Evolutionary conservation across 305 asterid genomes (phyloP), one percentile per base, ranked within the genome.

Genomic region (Ajuga reptans): DNA sequence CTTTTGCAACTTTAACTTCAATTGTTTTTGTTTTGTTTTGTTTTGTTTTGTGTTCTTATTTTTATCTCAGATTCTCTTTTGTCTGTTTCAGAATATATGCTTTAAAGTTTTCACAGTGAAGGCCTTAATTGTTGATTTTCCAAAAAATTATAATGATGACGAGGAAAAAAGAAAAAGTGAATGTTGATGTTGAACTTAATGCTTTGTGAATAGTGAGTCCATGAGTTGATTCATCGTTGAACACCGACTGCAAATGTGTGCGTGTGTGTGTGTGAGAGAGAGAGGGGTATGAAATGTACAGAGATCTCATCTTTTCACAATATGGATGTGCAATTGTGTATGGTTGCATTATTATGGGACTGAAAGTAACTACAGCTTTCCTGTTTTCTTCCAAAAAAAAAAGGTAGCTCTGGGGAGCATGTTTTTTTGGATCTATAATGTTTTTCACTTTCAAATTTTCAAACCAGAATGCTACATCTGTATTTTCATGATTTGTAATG

Each of bases 361-460:
- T 75, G 74, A 75, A 74, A 74, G 58, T 51, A 74, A 47, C 70
- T 75, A 75, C 72, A 60, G 4, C 45, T 42, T 31, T 56, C 33
- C 33, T n/a, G 24, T 56, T 33, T 31, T 61, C 50, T 27, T 27
- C 17, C n/a, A n/a, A 14, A 10, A 46, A 47, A 24, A 51, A 42
- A 15, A 2, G 8, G 3, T 34, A n/a, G 51, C 52, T 39, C 27
- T 15, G 29, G 18, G 18, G 12, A 29, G 59, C 68, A 49, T 52
- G 79, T 69, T 11, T 69, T 46, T 55, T 45, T 18, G 31, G 52
- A 34, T 39, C 62, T 52, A 8, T 50, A 24, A 17, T 65, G 29
- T 17, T 54, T 51, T 12, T 8, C 34, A 39, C 61, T 34, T 43
- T 9, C 46, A 21, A 21, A 39, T 53, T 34, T 43, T 9, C 46